Evolutionary conservation across 257 asterid genomes (phyloP).

Genomic region (Echium plantagineum): DNA sequence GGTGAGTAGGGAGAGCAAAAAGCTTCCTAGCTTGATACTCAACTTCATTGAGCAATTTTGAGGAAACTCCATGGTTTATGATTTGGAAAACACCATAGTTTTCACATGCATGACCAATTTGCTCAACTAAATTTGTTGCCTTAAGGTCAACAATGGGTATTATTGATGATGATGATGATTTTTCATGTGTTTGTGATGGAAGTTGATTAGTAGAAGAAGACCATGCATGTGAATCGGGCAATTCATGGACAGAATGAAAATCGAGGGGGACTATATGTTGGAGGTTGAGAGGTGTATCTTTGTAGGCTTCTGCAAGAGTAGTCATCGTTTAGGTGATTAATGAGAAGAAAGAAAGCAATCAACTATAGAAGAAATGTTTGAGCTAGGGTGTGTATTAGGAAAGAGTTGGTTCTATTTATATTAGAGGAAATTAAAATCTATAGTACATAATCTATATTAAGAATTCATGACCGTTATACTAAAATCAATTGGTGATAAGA

Average conservation of each 20-base stretch:
- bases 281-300: constrained; percentile 26
- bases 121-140: constrained; percentile 35
- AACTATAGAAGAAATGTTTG: background rate
- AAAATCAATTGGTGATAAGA: too few species aligned
- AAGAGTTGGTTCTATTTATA: constrained; percentile 3
- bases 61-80: constrained; percentile 41
- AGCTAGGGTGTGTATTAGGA: background rate
- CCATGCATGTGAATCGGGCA: constrained; percentile 70
- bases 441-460: too few species aligned
- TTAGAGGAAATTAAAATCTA: background rate
- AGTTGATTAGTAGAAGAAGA: constrained; percentile 10
- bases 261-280: constrained; percentile 54
- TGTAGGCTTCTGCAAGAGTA: constrained; percentile 45
- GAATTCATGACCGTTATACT: too few species aligned
- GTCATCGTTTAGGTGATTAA: constrained; percentile 6
- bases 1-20: constrained; percentile 37
- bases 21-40: constrained; percentile 37
- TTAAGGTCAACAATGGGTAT: constrained; percentile 40
- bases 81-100: constrained; percentile 56
- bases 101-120: constrained; percentile 42
- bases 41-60: constrained; percentile 26
- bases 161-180: background rate
- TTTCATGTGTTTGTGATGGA: background rate
- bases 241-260: constrained; percentile 26
- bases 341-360: background rate